Evolutionary conservation across 2,329 filamentous ascomycete species (phyloP).

Genomic region (Fusarium sp.): DNA sequence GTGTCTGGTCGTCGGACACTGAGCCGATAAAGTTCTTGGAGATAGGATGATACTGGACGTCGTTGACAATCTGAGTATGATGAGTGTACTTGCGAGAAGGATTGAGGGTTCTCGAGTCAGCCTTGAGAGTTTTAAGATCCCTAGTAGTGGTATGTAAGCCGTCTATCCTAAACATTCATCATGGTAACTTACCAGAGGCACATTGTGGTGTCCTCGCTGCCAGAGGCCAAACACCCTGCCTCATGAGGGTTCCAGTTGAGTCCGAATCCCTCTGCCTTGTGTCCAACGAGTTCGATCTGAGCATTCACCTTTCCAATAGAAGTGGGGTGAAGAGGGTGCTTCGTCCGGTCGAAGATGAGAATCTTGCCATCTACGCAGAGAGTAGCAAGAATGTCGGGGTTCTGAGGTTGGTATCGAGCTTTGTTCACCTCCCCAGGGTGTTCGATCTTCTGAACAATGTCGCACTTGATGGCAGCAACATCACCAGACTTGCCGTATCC

Average conservation of each 20-base stretch:
- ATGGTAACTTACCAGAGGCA: slow-evolving; percentile 77
- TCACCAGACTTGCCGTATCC: slow-evolving; percentile 84
- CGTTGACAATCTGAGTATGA: slow-evolving; percentile 92
- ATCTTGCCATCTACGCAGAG: slow-evolving; percentile 88
- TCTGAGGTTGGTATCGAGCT: slow-evolving; percentile 96
- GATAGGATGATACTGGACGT: slow-evolving; percentile 93
- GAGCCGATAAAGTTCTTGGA: slow-evolving; percentile 88
- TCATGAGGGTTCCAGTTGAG: slow-evolving; percentile 91
- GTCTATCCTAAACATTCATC: slow-evolving; percentile 4
- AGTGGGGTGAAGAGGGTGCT: slow-evolving; percentile 83
- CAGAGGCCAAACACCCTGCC: slow-evolving; percentile 84
- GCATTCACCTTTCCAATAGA: slow-evolving; percentile 73
- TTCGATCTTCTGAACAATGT: slow-evolving; percentile 94
- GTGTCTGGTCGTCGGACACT: slow-evolving; percentile 92
- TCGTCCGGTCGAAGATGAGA: slow-evolving; percentile 94
- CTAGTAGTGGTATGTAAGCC: slow-evolving; percentile 54
- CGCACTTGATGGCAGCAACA: slow-evolving; percentile 81
- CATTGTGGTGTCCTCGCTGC: slow-evolving; percentile 92
- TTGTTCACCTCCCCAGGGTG: slow-evolving; percentile 99
- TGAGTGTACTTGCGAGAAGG: slow-evolving; percentile 83
- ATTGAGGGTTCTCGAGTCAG: slow-evolving; percentile 74
- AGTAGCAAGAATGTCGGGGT: slow-evolving; percentile 95
- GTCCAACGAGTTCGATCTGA: slow-evolving; percentile 86
- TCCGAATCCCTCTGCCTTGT: slow-evolving; percentile 90
- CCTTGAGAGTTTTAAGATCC: slow-evolving; percentile 82